These are phyloP conservation scores for Aspergillus floridensis DNA, from an alignment of 2,329 filamentous ascomycete genomes.

Conservation along the genomic window DNA sequence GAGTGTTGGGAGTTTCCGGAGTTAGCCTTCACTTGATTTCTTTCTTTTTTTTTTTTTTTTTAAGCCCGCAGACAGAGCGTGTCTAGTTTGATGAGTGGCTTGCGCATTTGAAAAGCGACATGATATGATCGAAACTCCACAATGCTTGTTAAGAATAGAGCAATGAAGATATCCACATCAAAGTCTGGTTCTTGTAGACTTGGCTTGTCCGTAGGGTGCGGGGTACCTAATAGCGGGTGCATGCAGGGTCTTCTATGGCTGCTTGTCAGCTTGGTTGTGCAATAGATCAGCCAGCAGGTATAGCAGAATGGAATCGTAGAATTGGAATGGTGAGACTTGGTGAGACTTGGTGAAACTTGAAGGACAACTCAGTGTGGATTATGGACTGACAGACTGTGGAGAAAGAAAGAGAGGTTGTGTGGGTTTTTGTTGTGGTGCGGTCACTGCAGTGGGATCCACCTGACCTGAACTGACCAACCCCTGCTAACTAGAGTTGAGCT, in stretches of 20 bases:
- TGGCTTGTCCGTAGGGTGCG: neutral
- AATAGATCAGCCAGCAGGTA: no score
- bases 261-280: no score
- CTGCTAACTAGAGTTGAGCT: neutral
- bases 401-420: neutral
- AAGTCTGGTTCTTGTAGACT: neutral
- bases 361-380: no score
- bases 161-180: constrained; percentile 3
- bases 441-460: neutral
- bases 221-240: no score
- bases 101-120: constrained; percentile 1
- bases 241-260: no score
- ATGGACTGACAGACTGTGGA: neutral
- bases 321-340: no score
- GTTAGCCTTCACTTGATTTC: constrained; percentile 7
- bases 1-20: constrained; percentile 13
- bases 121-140: constrained; percentile 2
- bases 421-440: neutral
- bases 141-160: neutral
- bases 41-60: neutral
- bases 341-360: no score
- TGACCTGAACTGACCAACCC: neutral
- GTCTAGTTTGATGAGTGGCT: constrained; percentile 2
- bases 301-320: no score
- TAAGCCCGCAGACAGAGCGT: neutral